These are phyloP conservation scores for Tylopilus sp. DNA, from an alignment of 1,284 basidiomycete genomes.

Conservation along the genomic window DNA sequence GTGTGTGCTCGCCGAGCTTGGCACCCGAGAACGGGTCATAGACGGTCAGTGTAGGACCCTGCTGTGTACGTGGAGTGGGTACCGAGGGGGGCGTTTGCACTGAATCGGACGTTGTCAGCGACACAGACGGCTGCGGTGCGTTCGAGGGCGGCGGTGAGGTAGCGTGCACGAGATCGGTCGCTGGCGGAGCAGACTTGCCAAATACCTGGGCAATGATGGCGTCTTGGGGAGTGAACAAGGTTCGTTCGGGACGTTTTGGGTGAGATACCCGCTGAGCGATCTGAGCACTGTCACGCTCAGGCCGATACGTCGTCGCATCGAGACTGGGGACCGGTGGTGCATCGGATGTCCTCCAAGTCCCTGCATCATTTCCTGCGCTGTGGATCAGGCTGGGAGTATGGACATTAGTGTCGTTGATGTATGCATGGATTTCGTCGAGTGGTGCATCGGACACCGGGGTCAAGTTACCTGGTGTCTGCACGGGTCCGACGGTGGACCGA, in stretches of 20 bases:
- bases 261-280: constrained; percentile 1
- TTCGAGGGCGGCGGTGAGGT: constrained; percentile 6
- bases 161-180: background rate
- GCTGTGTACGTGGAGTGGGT: constrained; percentile 1
- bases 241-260: background rate
- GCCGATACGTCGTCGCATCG: background rate
- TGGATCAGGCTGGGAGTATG: constrained; percentile 25
- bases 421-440: constrained; percentile 22
- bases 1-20: constrained; percentile 22
- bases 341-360: constrained; percentile 11
- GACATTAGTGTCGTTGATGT: constrained; percentile 24
- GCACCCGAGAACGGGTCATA: constrained; percentile 29
- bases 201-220: constrained; percentile 51
- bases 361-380: constrained; percentile 15
- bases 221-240: constrained; percentile 59
- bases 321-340: constrained; percentile 1
- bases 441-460: constrained; percentile 23
- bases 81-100: constrained; percentile 6
- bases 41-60: constrained; percentile 17
- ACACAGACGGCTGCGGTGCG: constrained; percentile 11
- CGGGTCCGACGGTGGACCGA: constrained; percentile 17
- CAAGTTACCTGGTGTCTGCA: constrained; percentile 11
- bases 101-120: constrained; percentile 16
- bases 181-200: constrained; percentile 20
- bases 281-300: background rate